phyloP scores from a whole-genome alignment of 2,329 filamentous ascomycete genomes.

The Zasmidium angulare region DNA sequence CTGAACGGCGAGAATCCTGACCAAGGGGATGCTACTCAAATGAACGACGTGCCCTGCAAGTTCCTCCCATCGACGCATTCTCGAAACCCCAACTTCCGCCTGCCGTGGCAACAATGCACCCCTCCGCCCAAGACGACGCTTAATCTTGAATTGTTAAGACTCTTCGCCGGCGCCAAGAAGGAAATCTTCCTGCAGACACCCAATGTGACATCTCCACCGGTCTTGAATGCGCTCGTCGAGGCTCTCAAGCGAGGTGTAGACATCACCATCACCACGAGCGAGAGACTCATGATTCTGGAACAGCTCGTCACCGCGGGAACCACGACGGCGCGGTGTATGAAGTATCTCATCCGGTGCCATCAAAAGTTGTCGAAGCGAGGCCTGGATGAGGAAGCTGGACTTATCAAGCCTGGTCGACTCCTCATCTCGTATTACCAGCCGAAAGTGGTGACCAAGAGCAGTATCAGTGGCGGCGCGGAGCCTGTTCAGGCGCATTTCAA shows the following conservation, averaged over 20 bases:
- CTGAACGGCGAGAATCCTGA: background rate
- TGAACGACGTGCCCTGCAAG: conserved; percentile 51
- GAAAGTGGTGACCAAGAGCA: conserved; percentile 33
- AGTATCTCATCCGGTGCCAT: conserved; percentile 59
- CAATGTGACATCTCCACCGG: conserved; percentile 69
- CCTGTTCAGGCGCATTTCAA: conserved; percentile 77
- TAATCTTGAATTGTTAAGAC: conserved; percentile 62
- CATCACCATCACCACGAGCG: conserved; percentile 48
- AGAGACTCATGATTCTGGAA: conserved; percentile 58
- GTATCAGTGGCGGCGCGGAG: conserved; percentile 35
- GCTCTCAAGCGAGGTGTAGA: conserved; percentile 67
- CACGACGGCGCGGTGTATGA: conserved; percentile 66
- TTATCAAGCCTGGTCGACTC: conserved; percentile 49
- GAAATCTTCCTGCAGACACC: conserved; percentile 73
- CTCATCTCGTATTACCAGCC: conserved; percentile 60
- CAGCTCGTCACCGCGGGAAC: conserved; percentile 78
- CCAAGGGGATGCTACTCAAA: background rate
- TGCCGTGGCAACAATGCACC: conserved; percentile 52
- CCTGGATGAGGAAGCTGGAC: conserved; percentile 45
- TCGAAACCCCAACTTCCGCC: conserved; percentile 63
- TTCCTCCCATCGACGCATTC: conserved; percentile 75
- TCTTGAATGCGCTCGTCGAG: conserved; percentile 60
- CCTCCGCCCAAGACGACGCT: conserved; percentile 64
- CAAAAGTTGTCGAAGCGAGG: conserved; percentile 30
- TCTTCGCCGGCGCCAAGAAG: conserved; percentile 58